These are phyloP conservation scores for Pestalotiopsis sp. DNA, from an alignment of 2,329 filamentous ascomycete species.

Conservation along the genomic window DNA sequence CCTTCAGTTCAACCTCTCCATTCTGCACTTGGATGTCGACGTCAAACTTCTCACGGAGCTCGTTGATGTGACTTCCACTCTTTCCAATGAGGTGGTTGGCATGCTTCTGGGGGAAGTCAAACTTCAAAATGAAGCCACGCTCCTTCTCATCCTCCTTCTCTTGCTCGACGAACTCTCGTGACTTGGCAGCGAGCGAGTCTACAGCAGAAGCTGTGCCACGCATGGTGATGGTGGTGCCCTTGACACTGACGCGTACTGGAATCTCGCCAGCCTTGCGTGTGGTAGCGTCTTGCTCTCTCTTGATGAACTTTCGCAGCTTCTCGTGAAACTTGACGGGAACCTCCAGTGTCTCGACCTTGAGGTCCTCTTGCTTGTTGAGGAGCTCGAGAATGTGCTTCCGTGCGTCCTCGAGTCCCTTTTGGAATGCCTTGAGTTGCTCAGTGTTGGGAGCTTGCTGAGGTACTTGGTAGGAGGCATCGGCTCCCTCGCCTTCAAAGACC, in stretches of 20 bases:
- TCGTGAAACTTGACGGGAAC: slow-evolving; percentile 67
- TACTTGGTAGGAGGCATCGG: slow-evolving; percentile 51
- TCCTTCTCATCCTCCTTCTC: slow-evolving; percentile 94
- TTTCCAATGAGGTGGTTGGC: slow-evolving; percentile 82
- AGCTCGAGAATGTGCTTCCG: slow-evolving; percentile 59
- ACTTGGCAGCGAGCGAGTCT: slow-evolving; percentile 71
- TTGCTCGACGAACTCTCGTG: slow-evolving; percentile 79
- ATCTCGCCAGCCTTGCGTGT: slow-evolving; percentile 59
- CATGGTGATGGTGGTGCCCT: slow-evolving; percentile 67
- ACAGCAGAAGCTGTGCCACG: slow-evolving; percentile 78
- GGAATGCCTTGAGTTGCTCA: slow-evolving; percentile 55
- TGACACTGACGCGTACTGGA: slow-evolving; percentile 60
- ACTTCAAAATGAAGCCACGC: slow-evolving; percentile 81
- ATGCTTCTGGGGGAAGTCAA: slow-evolving; percentile 94
- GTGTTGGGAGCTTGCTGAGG: slow-evolving; percentile 56
- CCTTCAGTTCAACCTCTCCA: slow-evolving; percentile 93
- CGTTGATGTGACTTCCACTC: slow-evolving; percentile 67
- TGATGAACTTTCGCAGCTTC: slow-evolving; percentile 65
- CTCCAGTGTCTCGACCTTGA: slow-evolving; percentile 54
- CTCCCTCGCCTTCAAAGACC: slow-evolving; percentile 69
- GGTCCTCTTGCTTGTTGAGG: slow-evolving; percentile 60
- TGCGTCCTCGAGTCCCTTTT: slow-evolving; percentile 58
- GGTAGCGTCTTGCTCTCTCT: slow-evolving; percentile 59
- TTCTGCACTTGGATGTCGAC: slow-evolving; percentile 87
- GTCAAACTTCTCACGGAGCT: slow-evolving; percentile 68